Percentiles rank a stretch among this genome's conserved stretches.
Evolutionary conservation across 805 yeast genomes (phyloP).

Genomic region (Lachancea fermentati): DNA sequence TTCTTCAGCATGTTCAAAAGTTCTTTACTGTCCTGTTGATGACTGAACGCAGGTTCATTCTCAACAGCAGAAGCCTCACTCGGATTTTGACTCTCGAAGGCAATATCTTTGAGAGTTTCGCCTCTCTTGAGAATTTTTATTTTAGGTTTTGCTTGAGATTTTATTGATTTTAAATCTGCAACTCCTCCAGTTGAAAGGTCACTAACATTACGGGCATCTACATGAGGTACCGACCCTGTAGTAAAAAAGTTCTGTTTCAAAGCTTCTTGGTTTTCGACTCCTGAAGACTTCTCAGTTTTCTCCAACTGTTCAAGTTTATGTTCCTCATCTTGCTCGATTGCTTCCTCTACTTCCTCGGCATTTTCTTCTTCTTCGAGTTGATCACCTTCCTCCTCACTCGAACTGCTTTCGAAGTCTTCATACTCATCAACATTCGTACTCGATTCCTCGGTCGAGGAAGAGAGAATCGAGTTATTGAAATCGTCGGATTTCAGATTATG

Average conservation of each 20-base stretch:
- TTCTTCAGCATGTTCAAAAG: conserved; percentile 10
- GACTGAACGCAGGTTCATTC: background rate
- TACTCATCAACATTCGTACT: conserved; percentile 8
- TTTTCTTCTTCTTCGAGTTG: conserved; percentile 8
- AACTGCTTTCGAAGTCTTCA: conserved; percentile 28
- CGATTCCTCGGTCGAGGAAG: background rate
- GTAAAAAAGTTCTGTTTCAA: conserved; percentile 15
- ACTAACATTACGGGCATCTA: conserved; percentile 1
- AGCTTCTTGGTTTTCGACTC: conserved; percentile 4
- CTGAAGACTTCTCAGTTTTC: conserved; percentile 7
- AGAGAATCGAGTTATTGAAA: too few relatives aligned
- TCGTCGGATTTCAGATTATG: too few relatives aligned
- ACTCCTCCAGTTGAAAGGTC: conserved; percentile 1
- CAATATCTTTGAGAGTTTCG: conserved; percentile 25
- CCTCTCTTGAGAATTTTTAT: conserved; percentile 36
- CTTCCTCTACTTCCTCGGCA: conserved; percentile 15
- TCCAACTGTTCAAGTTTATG: conserved; percentile 20
- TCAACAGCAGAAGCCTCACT: background rate
- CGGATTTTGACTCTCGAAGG: conserved; percentile 3
- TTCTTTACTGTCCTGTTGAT: conserved; percentile 1
- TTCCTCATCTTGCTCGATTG: conserved; percentile 7
- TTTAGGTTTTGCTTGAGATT: conserved; percentile 26
- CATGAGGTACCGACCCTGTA: conserved; percentile 17
- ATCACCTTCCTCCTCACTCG: conserved; percentile 15
- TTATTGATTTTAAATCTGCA: background rate